Base-by-base conservation (phyloP, 2,329 filamentous ascomycete genomes). In the Dothistroma septosporum region DNA sequence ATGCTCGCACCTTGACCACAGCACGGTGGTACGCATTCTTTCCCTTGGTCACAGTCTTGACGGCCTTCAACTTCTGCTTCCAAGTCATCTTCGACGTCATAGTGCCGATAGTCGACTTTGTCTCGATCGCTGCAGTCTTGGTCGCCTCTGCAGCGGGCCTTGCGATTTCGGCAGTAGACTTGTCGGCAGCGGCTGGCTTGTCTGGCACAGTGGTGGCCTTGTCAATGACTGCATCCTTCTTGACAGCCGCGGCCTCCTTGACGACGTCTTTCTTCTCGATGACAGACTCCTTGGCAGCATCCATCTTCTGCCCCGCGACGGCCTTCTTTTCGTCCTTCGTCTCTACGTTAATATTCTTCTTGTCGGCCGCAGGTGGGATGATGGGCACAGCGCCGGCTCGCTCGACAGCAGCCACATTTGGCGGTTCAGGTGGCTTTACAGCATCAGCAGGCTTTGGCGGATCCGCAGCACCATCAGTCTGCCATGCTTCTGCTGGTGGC, bases 401-500 rank as follows among this genome's bases (percentile, higher is more conserved):
- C 33, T 37, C 33, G 7, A 37, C 33, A 11, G 33, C 14, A 37
- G 33, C 10, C 2, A 16, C 33, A 4, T 44, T 44, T 3, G 41
- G 41, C n/a, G 41, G 41, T 19, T 44, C 41, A n/a, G 24, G 24
- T 28, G 24, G 24, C 24, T 28, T 28, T 28, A 6, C 3, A 2
- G 24, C 33, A 11, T 11, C 14, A 37, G 33, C 10, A 11, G 33
- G 10, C 14, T 44, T n/a, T 9, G 41, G 41, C n/a, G 41, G 41
- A 9, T 44, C 41, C 8, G n/a, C 33, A 12, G 55, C 41, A 14
- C 60, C 62, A 46, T 65, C 63, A 31, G 48, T 59, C 62, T 67
- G 61, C 67, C 62, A 69, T 19, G 64, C 55, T 59, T 69, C 67
- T n/a, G 21, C 9, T n/a, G 28, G 22, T 11, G 52, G 54, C 9